Percentiles rank a stretch among this genome's conserved stretches.
Conservation (phyloP, 1,139 yeast genomes). For the Candida sanyaensis region DNA sequence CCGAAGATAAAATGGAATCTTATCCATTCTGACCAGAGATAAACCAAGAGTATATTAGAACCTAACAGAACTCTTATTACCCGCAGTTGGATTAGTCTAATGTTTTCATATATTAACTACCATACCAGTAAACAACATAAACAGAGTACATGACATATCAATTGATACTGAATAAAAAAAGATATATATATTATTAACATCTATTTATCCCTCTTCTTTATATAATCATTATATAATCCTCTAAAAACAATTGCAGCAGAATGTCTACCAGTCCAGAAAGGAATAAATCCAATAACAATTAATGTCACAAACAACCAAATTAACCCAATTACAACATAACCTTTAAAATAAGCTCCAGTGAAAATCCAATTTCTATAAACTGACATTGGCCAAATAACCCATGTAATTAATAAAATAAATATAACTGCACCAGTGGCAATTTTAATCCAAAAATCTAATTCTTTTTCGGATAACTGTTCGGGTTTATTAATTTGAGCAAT, state of each 20-base stretch:
- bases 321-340: slow-evolving; percentile 40
- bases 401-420: slow-evolving; percentile 30
- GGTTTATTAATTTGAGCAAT: background rate
- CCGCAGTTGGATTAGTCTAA: too few species aligned
- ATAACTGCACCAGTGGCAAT: slow-evolving; percentile 30
- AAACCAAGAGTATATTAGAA: too few species aligned
- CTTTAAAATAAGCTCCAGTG: slow-evolving; percentile 39
- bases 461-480: too few species aligned
- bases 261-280: slow-evolving; percentile 38
- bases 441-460: slow-evolving; percentile 23
- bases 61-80: too few species aligned
- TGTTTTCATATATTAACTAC: too few species aligned
- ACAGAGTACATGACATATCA: too few species aligned
- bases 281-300: slow-evolving; percentile 36
- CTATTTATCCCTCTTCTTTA: slow-evolving; percentile 5
- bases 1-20: too few species aligned
- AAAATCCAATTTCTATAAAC: slow-evolving; percentile 47
- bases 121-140: too few species aligned
- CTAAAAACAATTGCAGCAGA: slow-evolving; percentile 21
- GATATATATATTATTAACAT: too few species aligned
- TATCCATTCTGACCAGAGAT: too few species aligned
- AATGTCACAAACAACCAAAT: slow-evolving; percentile 39
- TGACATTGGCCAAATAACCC: slow-evolving; percentile 51
- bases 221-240: slow-evolving; percentile 24
- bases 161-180: too few species aligned